Evolutionary conservation across 1,139 yeast species (phyloP).

Genomic region (Kodamaea suecica): DNA sequence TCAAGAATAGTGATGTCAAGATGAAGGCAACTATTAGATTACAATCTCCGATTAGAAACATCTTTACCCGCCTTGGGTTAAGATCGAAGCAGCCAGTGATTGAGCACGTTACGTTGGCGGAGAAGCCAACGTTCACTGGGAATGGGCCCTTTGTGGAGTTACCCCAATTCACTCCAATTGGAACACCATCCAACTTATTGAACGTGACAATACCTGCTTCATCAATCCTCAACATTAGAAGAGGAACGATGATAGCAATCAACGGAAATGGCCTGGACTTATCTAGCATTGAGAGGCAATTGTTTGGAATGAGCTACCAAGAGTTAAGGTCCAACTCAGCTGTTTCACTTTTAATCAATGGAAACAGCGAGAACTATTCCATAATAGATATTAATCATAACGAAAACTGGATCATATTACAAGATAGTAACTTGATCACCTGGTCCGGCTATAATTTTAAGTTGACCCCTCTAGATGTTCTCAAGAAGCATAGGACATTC

Average conservation of each 20-base stretch:
- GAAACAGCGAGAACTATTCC: slow-evolving; percentile 25
- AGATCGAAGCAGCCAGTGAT: neutral
- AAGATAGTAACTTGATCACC: slow-evolving; percentile 16
- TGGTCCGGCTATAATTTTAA: slow-evolving; percentile 21
- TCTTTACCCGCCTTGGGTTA: slow-evolving; percentile 2
- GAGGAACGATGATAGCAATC: slow-evolving; percentile 33
- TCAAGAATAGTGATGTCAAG: neutral
- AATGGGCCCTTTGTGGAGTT: slow-evolving; percentile 41
- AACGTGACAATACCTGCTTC: slow-evolving; percentile 36
- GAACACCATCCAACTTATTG: slow-evolving; percentile 29
- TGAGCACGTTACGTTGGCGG: slow-evolving; percentile 5
- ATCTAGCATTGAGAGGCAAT: slow-evolving; percentile 13
- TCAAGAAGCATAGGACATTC: slow-evolving; percentile 9
- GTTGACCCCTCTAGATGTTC: slow-evolving; percentile 9
- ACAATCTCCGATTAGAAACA: neutral
- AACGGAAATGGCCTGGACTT: slow-evolving; percentile 31
- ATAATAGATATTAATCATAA: slow-evolving; percentile 19
- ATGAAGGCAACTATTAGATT: neutral
- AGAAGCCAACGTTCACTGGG: slow-evolving; percentile 26
- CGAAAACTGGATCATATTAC: slow-evolving; percentile 17
- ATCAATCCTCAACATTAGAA: slow-evolving; percentile 30
- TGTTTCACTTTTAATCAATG: slow-evolving; percentile 31
- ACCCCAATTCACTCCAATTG: slow-evolving; percentile 34
- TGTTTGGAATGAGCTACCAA: slow-evolving; percentile 24
- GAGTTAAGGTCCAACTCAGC: slow-evolving; percentile 23